Evolutionary conservation across 1,139 yeast genomes (phyloP).

Genomic region (Kurtzmaniella quercitrusa): DNA sequence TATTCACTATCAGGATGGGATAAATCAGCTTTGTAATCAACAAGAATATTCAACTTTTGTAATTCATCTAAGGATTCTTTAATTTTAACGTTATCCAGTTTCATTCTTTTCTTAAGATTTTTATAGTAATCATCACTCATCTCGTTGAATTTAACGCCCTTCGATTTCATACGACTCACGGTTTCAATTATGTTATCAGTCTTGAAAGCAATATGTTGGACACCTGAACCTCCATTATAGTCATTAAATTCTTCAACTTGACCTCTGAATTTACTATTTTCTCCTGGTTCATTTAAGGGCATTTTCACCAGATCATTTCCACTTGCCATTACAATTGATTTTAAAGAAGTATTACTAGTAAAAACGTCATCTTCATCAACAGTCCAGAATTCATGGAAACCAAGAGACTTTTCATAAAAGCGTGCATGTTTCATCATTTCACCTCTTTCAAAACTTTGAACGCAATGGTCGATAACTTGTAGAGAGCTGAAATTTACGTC

Average conservation of each 20-base stretch:
- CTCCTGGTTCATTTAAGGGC: conserved; percentile 83
- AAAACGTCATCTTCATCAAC: conserved; percentile 73
- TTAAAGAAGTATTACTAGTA: conserved; percentile 64
- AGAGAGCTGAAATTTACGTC: conserved; percentile 5
- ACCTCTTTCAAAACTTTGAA: conserved; percentile 72
- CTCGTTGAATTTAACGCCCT: conserved; percentile 69
- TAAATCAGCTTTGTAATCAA: conserved; percentile 64
- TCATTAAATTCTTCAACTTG: conserved; percentile 82
- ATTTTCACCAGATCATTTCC: conserved; percentile 62
- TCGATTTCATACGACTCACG: conserved; percentile 45
- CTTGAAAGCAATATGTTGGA: conserved; percentile 73
- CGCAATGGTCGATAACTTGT: conserved; percentile 63
- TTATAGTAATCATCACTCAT: conserved; percentile 56
- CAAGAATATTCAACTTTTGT: conserved; percentile 49
- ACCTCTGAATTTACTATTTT: conserved; percentile 52
- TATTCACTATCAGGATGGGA: conserved; percentile 19
- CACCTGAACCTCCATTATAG: conserved; percentile 74
- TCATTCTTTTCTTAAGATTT: conserved; percentile 41
- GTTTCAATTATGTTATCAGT: conserved; percentile 59
- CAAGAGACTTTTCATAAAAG: conserved; percentile 58
- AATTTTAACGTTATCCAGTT: conserved; percentile 28
- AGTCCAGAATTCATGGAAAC: conserved; percentile 78
- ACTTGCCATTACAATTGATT: conserved; percentile 75
- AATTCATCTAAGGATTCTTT: conserved; percentile 44
- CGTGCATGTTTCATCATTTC: conserved; percentile 55